phyloP scores from a whole-genome alignment of 2,329 filamentous ascomycete species.

The Beauveria medogensis region DNA sequence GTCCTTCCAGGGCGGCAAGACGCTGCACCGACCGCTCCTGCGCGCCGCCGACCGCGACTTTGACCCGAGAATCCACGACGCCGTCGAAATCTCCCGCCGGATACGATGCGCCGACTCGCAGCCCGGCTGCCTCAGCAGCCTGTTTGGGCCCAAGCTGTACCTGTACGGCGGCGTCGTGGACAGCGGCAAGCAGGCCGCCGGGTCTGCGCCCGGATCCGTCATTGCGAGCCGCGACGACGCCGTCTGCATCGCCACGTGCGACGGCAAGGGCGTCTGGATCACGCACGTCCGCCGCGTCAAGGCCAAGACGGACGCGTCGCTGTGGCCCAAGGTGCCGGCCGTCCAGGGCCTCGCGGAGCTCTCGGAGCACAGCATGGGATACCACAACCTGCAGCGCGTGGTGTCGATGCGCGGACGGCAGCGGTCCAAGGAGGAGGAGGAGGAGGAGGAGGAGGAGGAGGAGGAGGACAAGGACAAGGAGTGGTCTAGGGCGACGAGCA shows the following conservation, averaged over 20 bases:
- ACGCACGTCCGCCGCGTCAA: constrained; percentile 31
- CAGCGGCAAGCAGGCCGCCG: constrained; percentile 15
- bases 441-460: neutral
- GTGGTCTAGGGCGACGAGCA: constrained; percentile 21
- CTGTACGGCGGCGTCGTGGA: constrained; percentile 34
- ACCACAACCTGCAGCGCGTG: constrained; percentile 16
- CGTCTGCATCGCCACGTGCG: constrained; percentile 29
- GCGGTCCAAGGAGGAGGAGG: constrained; percentile 7
- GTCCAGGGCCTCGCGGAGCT: constrained; percentile 25
- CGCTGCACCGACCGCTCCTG: constrained; percentile 29
- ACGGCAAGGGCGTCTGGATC: constrained; percentile 33
- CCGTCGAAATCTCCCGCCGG: constrained; percentile 31
- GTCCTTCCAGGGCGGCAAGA: constrained; percentile 29
- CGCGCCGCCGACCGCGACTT: constrained; percentile 31
- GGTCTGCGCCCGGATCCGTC: constrained; percentile 18
- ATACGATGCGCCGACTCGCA: constrained; percentile 34
- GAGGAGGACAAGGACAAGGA: constrained; percentile 13
- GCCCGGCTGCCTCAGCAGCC: constrained; percentile 29
- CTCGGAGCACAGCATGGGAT: constrained; percentile 18
- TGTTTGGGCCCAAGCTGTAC: constrained; percentile 29
- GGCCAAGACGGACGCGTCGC: constrained; percentile 26
- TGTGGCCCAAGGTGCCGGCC: constrained; percentile 35
- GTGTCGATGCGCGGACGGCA: constrained; percentile 11
- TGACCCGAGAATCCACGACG: constrained; percentile 24
- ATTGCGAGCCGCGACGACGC: constrained; percentile 28